Conservation (phyloP, 345 rosid species). For the Gossypium longicalyx region DNA sequence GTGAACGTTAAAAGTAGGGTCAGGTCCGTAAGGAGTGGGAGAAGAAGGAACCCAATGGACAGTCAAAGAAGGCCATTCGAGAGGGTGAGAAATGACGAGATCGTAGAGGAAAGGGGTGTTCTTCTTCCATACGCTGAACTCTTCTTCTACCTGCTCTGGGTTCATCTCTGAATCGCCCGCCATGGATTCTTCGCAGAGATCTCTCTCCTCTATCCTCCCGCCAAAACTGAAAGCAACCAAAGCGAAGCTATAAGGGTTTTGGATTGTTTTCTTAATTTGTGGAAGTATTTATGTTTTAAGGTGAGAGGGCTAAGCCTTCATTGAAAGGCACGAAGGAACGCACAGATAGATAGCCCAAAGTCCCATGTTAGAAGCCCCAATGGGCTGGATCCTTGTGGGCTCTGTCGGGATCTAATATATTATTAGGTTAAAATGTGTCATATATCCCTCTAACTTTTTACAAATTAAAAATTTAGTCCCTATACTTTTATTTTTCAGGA, state of each 20-base stretch:
- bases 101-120: conserved; percentile 92
- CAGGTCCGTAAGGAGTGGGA: conserved; percentile 41
- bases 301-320: background rate
- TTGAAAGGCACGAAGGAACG: too few species aligned
- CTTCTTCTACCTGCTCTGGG: conserved; percentile 67
- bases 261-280: background rate
- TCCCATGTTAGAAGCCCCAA: too few species aligned
- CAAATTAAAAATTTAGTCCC: too few species aligned
- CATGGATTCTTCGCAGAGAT: conserved; percentile 9
- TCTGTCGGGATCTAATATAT: too few species aligned
- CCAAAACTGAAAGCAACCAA: conserved; percentile 12
- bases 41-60: conserved; percentile 80
- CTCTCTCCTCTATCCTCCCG: conserved; percentile 16
- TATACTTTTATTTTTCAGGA: too few species aligned
- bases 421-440: too few species aligned
- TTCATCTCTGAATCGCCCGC: conserved; percentile 45
- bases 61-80: conserved; percentile 97
- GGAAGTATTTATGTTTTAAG: background rate
- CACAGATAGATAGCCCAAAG: too few species aligned
- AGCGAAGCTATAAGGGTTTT: background rate
- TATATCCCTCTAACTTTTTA: too few species aligned
- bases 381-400: too few species aligned
- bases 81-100: conserved; percentile 75
- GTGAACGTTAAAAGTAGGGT: conserved; percentile 57
- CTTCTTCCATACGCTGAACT: conserved; percentile 82